A percentile compares a stretch with the other conserved stretches of the same genome.
phyloP scores from a whole-genome alignment of 148 eudicot species.

The Nepenthes mirabilis region DNA sequence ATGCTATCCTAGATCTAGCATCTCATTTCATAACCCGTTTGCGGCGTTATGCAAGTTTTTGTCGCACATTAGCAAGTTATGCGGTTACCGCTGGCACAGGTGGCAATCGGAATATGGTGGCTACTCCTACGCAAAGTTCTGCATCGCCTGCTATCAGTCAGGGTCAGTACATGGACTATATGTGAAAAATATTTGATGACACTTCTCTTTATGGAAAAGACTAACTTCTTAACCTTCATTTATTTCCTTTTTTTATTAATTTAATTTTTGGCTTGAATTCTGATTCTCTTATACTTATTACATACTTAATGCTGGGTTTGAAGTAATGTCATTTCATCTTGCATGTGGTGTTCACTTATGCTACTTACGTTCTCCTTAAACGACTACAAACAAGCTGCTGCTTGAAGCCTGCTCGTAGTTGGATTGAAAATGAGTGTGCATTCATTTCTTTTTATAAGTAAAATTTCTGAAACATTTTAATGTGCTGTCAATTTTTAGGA shows the following conservation, averaged over 20 bases:
- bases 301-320: too few species aligned
- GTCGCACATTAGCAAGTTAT: slow-evolving; percentile 94
- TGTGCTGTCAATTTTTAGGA: slow-evolving; percentile 27
- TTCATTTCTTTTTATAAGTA: not conserved
- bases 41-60: slow-evolving; percentile 96
- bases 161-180: slow-evolving; percentile 36
- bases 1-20: slow-evolving; percentile 91
- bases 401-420: not conserved
- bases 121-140: slow-evolving; percentile 80
- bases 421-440: not conserved
- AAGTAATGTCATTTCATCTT: too few species aligned
- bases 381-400: too few species aligned
- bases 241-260: not conserved
- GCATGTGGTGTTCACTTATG: too few species aligned
- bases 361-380: too few species aligned
- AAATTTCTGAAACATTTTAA: not conserved
- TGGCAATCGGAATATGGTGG: slow-evolving; percentile 77
- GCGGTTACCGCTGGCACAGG: slow-evolving; percentile 83
- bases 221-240: not conserved
- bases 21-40: slow-evolving; percentile 97
- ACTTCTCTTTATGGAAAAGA: not conserved
- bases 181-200: not conserved
- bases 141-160: slow-evolving; percentile 65
- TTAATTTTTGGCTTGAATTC: not conserved
- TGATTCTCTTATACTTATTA: too few species aligned